A percentile compares a stretch with the other conserved stretches of the same genome.
These are phyloP conservation scores for Podaxis sp. DNA, from an alignment of 768 basidiomycete species.

Conservation along the genomic window DNA sequence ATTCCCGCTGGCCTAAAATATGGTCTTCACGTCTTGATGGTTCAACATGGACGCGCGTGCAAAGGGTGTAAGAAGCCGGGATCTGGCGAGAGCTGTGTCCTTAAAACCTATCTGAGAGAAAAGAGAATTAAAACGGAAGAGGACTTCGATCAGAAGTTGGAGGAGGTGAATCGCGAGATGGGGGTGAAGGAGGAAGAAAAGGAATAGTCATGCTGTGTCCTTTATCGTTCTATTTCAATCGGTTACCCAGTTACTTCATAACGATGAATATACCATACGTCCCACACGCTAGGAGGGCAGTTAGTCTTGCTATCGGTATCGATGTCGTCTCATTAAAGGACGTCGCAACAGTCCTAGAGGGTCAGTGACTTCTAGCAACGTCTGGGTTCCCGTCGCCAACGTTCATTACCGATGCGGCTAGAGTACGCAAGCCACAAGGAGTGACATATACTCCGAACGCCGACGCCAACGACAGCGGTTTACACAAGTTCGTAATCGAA, in stretches of 20 bases:
- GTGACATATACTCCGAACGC: too few species aligned
- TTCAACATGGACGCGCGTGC: slow-evolving; percentile 53
- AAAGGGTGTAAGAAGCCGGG: slow-evolving; percentile 47
- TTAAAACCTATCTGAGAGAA: slow-evolving; percentile 30
- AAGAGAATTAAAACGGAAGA: slow-evolving; percentile 2
- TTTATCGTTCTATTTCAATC: background rate
- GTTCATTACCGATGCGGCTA: too few species aligned
- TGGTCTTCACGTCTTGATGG: slow-evolving; percentile 57
- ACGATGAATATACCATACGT: background rate
- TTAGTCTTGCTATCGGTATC: too few species aligned
- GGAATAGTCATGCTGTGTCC: background rate
- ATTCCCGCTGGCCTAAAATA: slow-evolving; percentile 55
- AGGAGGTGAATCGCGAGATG: background rate
- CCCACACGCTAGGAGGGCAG: background rate
- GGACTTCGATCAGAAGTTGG: background rate
- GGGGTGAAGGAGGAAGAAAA: background rate
- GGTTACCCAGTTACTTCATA: background rate
- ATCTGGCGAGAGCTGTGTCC: slow-evolving; percentile 23
- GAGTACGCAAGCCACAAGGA: too few species aligned
- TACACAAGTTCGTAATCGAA: too few species aligned
- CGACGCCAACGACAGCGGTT: too few species aligned
- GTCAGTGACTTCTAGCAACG: too few species aligned
- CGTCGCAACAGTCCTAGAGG: too few species aligned
- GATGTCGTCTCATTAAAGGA: too few species aligned
- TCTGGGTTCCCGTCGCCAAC: too few species aligned